phyloP scores from a whole-genome alignment of 2,329 filamentous ascomycete genomes.

The Fusarium buxicola region DNA sequence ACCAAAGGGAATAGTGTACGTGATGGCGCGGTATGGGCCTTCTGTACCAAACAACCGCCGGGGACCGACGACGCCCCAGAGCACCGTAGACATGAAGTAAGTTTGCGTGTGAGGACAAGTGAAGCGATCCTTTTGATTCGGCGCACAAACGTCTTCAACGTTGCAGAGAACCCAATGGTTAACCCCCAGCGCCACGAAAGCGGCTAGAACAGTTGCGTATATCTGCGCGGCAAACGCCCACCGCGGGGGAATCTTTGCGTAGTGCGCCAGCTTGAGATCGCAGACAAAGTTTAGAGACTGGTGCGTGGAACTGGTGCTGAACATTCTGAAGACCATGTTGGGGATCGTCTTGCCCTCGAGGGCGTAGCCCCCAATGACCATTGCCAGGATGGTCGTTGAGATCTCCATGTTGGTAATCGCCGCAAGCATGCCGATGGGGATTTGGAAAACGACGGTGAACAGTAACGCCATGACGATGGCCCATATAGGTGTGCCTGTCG shows the following conservation, averaged over 20 bases:
- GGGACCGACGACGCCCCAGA: slow-evolving; percentile 77
- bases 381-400: slow-evolving; percentile 73
- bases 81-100: slow-evolving; percentile 71
- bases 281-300: slow-evolving; percentile 69
- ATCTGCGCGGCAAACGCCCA: slow-evolving; percentile 66
- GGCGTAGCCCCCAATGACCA: slow-evolving; percentile 75
- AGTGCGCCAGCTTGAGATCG: slow-evolving; percentile 72
- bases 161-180: slow-evolving; percentile 68
- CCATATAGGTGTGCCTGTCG: slow-evolving; percentile 64
- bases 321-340: slow-evolving; percentile 79
- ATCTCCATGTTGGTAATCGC: slow-evolving; percentile 68
- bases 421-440: slow-evolving; percentile 67
- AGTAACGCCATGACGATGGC: slow-evolving; percentile 62
- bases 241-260: slow-evolving; percentile 68
- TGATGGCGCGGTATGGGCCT: slow-evolving; percentile 34
- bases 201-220: slow-evolving; percentile 64
- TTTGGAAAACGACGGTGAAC: slow-evolving; percentile 63
- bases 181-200: slow-evolving; percentile 67
- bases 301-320: slow-evolving; percentile 71
- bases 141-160: slow-evolving; percentile 68
- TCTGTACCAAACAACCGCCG: slow-evolving; percentile 65
- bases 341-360: slow-evolving; percentile 72
- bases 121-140: slow-evolving; percentile 62
- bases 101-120: slow-evolving; percentile 60
- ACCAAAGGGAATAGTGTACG: slow-evolving; percentile 37